A percentile compares a stretch with the other conserved stretches of the same genome.
These are phyloP conservation scores for Euphrasia confusa DNA, from an alignment of 257 asterid species.

Conservation along the genomic window DNA sequence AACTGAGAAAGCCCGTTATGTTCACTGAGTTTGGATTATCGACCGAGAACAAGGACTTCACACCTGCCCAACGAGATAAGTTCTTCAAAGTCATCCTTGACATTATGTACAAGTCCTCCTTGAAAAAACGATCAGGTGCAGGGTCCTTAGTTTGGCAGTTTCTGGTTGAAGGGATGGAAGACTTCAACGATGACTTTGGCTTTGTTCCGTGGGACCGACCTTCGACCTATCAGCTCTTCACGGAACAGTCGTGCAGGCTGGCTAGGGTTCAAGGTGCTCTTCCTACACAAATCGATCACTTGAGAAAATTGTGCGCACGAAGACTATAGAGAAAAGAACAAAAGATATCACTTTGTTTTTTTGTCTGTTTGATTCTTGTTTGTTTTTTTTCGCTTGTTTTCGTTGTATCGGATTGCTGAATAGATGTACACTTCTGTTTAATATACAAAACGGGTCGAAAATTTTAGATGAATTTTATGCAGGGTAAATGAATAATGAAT, in stretches of 20 bases:
- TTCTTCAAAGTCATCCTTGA: constrained; percentile 69
- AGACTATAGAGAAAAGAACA: constrained; percentile 16
- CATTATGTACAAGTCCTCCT: constrained; percentile 68
- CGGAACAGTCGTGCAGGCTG: constrained; percentile 78
- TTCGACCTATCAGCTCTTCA: constrained; percentile 58
- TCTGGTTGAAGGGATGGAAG: constrained; percentile 85
- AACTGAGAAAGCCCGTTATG: constrained; percentile 75
- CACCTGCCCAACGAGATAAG: constrained; percentile 56
- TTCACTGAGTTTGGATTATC: constrained; percentile 94
- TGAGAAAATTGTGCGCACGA: constrained; percentile 57
- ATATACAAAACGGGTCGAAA: no score
- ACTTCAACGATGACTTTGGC: constrained; percentile 85
- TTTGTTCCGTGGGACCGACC: constrained; percentile 77
- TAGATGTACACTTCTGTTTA: constrained; percentile 27
- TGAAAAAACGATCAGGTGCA: constrained; percentile 57
- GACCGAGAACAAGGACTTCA: constrained; percentile 60
- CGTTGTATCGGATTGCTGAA: background rate
- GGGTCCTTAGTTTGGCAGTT: constrained; percentile 96
- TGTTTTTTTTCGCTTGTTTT: background rate
- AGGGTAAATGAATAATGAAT: no score
- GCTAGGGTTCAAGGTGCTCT: constrained; percentile 84
- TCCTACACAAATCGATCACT: constrained; percentile 57
- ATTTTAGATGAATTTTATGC: no score
- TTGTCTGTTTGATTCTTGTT: background rate
- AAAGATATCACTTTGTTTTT: background rate